Percentiles rank a stretch among this genome's conserved stretches.
Conservation (phyloP, 768 basidiomycete genomes). For the Naematelia aurantialba region DNA sequence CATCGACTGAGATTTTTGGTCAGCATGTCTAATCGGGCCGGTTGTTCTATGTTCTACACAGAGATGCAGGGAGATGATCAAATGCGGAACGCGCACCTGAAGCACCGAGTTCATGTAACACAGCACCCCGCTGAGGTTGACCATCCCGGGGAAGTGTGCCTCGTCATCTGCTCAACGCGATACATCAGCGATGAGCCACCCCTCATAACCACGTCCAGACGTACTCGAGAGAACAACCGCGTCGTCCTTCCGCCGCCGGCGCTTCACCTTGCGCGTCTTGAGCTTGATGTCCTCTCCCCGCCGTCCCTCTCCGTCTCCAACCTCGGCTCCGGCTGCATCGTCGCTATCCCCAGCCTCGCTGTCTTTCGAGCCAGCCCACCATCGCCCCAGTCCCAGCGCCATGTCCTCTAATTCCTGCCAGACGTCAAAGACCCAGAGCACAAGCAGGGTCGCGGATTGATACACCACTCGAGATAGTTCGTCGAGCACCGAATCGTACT, state of each 20-base stretch:
- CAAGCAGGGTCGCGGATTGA: not conserved
- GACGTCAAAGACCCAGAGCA: not conserved
- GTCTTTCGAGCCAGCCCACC: not conserved
- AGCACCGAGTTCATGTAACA: conserved; percentile 98
- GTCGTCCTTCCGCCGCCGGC: conserved; percentile 29
- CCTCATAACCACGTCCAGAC: no score
- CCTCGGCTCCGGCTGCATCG: conserved; percentile 8
- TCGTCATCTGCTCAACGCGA: conserved; percentile 2
- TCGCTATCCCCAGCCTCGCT: not conserved
- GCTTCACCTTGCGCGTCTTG: conserved; percentile 7
- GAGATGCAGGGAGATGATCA: no score
- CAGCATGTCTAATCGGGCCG: no score
- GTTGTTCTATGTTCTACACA: no score
- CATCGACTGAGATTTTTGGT: conserved; percentile 63
- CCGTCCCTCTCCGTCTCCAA: no score
- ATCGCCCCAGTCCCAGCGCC: not conserved
- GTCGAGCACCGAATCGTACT: not conserved
- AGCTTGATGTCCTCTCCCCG: conserved; percentile 5
- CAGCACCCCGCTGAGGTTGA: conserved; percentile 92
- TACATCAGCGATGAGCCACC: no score
- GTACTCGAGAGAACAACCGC: not conserved
- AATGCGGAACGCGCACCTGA: conserved; percentile 61
- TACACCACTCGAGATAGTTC: not conserved
- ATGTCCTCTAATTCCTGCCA: conserved; percentile 1
- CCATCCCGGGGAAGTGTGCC: conserved; percentile 73